A percentile compares a stretch with the other conserved stretches of the same genome.
Evolutionary conservation across 495 filamentous ascomycete species (phyloP).

Genomic region (Hypoxylon lienhwacheense): DNA sequence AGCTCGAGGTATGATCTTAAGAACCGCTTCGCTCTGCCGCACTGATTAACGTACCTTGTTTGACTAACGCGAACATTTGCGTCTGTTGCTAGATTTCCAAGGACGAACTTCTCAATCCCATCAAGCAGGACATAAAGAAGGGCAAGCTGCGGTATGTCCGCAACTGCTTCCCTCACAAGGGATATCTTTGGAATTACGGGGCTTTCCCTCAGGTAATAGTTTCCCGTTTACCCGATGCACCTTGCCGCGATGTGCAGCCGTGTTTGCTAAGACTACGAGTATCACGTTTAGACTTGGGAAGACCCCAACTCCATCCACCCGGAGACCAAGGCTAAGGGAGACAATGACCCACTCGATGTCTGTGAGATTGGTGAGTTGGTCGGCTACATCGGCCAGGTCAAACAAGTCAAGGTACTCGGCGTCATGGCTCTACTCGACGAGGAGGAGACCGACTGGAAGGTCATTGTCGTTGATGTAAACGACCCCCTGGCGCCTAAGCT

Average conservation of each 20-base stretch:
- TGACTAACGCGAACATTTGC: conserved; percentile 9
- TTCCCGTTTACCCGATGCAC: conserved; percentile 5
- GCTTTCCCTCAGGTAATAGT: conserved; percentile 87
- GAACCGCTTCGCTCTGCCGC: conserved; percentile 8
- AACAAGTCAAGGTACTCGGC: conserved; percentile 98
- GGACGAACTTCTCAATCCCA: conserved; percentile 94
- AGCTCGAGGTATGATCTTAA: conserved; percentile 78
- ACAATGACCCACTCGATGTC: conserved; percentile 98
- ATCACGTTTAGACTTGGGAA: conserved; percentile 84
- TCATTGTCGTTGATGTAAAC: conserved; percentile 98
- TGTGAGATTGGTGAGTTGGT: conserved; percentile 99
- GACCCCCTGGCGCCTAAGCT: conserved; percentile 95
- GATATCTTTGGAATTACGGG: conserved; percentile 99
- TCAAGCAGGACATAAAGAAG: conserved; percentile 91
- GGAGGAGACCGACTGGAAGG: conserved; percentile 99
- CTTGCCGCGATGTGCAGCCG: too few relatives aligned
- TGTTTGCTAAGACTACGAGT: conserved; percentile 20
- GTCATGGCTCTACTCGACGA: conserved; percentile 99
- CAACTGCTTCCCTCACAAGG: conserved; percentile 99
- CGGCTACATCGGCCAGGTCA: conserved; percentile 91
- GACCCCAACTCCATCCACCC: conserved; percentile 94
- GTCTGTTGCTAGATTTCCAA: conserved; percentile 77
- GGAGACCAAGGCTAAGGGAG: conserved; percentile 99
- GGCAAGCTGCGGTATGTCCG: conserved; percentile 95
- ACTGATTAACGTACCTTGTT: not conserved